Base-by-base conservation (phyloP, 768 basidiomycete species). In the Kwoniella mangroviensis region DNA sequence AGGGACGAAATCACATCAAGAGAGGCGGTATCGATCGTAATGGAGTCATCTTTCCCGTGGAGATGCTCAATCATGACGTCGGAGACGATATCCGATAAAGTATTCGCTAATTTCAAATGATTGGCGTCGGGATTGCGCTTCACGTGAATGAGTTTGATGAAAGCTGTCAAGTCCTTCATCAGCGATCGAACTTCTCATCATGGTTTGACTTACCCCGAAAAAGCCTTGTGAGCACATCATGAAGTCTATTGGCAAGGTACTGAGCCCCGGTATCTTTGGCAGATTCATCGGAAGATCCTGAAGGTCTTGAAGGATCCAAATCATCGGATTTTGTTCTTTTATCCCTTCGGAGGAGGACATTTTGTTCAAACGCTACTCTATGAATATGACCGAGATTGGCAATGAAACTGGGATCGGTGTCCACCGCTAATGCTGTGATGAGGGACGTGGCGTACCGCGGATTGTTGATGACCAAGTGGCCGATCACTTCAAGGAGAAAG, bases 401-500 rank as follows among this genome's bases (percentile, higher is more conserved):
- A 26, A 98, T 84, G 28, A 93, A 87, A 70, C 89, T 85, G 19
- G 88, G 86, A 19, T 89, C 86, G 24, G 87, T 88, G 24, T 86
- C 87, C 22, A 85, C 87, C 86, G 90, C 90, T 57, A 97, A 83
- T 4, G 88, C 89, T 76, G 92, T 89, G 42, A 96, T 86, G 49
- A 95, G 85, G 2, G 88, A 85, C 10, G 90, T 89, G 0, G 91
- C 89, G 28, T 89, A 87, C 67, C 93, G 88, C 49, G 91, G 90
- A 77, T 94, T 92, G 22, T 90, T 87, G 80, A 91, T 93, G 7
- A 91, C 90, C 21, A 91, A 88, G 40, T 90, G 92, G 5, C 90
- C 87, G 82, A 94, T 94, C 19, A 94, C 89, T 75, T 97, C 94
- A 7, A 92, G 91, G 61, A 97, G 88, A 52, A 95, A 84, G 21